These are phyloP conservation scores for Dendrobium nobile DNA, from an alignment of 106 monocot genomes.

Conservation along the genomic window DNA sequence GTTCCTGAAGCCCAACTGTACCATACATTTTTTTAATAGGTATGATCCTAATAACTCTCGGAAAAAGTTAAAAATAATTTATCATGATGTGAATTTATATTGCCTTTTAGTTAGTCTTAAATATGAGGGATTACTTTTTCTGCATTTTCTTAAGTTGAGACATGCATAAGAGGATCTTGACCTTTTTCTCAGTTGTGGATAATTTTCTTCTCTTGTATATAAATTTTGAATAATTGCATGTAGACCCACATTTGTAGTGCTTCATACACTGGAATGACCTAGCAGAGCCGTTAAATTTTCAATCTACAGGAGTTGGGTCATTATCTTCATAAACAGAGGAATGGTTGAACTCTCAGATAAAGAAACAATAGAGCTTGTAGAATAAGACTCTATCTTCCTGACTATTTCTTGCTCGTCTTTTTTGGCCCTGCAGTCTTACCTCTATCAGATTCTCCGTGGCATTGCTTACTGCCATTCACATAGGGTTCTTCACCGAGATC, in stretches of 20 bases:
- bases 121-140: background rate
- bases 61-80: background rate
- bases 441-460: slow-evolving; percentile 88
- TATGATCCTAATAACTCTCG: background rate
- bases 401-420: background rate
- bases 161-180: background rate
- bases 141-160: background rate
- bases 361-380: background rate
- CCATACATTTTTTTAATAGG: background rate
- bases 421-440: slow-evolving; percentile 52
- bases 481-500: slow-evolving; percentile 92
- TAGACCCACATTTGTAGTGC: background rate
- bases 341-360: background rate
- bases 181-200: background rate
- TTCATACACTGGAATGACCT: background rate
- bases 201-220: background rate
- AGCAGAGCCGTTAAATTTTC: background rate
- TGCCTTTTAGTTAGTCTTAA: background rate
- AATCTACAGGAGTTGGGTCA: background rate
- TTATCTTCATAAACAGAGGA: background rate
- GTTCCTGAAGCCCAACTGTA: background rate
- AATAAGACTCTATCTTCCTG: background rate
- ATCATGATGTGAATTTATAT: background rate
- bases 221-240: background rate
- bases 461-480: slow-evolving; percentile 97